Evolutionary conservation across 2,329 filamentous ascomycete species (phyloP), one percentile per base, ranked within the genome.

Genomic region (Aspergillus oerlinghausenensis): DNA sequence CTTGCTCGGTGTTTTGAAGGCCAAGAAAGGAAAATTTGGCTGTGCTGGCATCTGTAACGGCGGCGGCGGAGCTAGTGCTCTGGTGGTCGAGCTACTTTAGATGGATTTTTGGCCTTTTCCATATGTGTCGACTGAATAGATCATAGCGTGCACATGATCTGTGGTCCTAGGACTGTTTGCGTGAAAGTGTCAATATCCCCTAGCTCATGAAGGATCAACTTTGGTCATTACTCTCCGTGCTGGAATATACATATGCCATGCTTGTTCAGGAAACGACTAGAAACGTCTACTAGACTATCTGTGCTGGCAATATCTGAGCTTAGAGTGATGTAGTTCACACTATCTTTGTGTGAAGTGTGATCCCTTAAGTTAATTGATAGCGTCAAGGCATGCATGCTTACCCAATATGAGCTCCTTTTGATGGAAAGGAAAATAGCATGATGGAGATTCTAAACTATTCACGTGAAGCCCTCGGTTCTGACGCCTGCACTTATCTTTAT

Each of bases 1-100:
- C 17, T 77, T 99, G 64, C 85, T 95, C 54, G 89, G 91, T 61
- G 93, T 97, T 38, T 80, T 99, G 70, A 89, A 84, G 75, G 88
- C 94, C 75, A 94, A 92, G 83, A 89, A 91, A 75, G 92, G 86
- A 70, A 97, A 95, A 87, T 87, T 97, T 74, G 94, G 94, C 56
- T 89, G 87, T 70, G 93, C 90, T 42, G 94, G 90, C 70, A 97
- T 99, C 72, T 99, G 94, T 86, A 99, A 99, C 76, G 94, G 94
- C 64, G 94, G 94, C 56, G 94, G 94, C 67, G 94, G 94, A 73
- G 94, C 94, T 58, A 96, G 90, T 69, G 94, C 94, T 57, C 80
- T 99, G 65, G 90, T 99, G 61, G 85, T 99, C 69, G 94, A 99
- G 82, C 75, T 71, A 49, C 64, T 79, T 60, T 77, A 69, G 70